Percentiles rank a stretch among this genome's conserved stretches.
Conservation (phyloP, 768 basidiomycete species). For the Hypholoma sublateritium region DNA sequence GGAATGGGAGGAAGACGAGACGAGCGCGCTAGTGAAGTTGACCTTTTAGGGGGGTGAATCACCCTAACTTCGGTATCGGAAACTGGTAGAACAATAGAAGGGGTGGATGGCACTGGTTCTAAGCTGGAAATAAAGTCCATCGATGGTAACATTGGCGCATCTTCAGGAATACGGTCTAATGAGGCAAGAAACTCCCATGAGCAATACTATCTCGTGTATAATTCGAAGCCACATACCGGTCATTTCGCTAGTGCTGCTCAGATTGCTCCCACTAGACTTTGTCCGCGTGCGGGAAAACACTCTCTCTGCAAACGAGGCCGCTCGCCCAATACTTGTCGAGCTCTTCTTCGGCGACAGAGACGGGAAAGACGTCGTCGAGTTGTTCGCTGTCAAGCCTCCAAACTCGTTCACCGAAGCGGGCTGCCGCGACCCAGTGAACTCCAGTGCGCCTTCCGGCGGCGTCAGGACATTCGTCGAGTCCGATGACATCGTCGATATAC, state of each 20-base stretch:
- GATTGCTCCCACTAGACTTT: constrained; percentile 48
- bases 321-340: constrained; percentile 39
- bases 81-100: constrained; percentile 14
- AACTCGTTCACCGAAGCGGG: constrained; percentile 27
- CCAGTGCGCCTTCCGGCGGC: constrained; percentile 48
- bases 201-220: neutral
- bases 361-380: constrained; percentile 43
- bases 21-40: constrained; percentile 22
- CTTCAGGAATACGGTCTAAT: constrained; percentile 13
- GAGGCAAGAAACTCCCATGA: neutral
- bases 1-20: constrained; percentile 20
- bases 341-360: constrained; percentile 53
- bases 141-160: constrained; percentile 13
- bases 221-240: constrained; percentile 41
- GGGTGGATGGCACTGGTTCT: constrained; percentile 10
- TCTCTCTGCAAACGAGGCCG: constrained; percentile 61
- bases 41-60: constrained; percentile 19
- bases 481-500: constrained; percentile 62
- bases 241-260: constrained; percentile 33
- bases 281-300: constrained; percentile 56
- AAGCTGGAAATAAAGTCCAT: constrained; percentile 10
- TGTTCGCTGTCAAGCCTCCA: constrained; percentile 23
- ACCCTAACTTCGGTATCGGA: constrained; percentile 13
- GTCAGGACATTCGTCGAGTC: constrained; percentile 63
- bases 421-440: constrained; percentile 27